These are phyloP conservation scores for Colletotrichum echinochloae DNA, from an alignment of 2,329 filamentous ascomycete species.

Conservation along the genomic window DNA sequence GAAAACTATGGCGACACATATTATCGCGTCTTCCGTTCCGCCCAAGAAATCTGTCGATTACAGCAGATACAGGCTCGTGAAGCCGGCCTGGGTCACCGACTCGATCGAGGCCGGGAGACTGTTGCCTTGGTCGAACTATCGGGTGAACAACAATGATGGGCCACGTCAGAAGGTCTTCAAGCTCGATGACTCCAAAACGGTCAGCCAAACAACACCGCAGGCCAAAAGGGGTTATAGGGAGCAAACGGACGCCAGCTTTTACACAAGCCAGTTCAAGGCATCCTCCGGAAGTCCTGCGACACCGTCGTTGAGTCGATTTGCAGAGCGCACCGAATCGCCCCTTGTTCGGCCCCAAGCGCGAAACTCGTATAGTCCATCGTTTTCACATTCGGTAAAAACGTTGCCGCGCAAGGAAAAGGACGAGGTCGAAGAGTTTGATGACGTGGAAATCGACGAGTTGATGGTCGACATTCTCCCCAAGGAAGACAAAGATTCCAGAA, in stretches of 20 bases:
- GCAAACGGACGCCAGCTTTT: slow-evolving; percentile 86
- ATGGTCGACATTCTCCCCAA: slow-evolving; percentile 34
- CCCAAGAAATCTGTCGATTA: slow-evolving; percentile 96
- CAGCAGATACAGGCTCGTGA: slow-evolving; percentile 87
- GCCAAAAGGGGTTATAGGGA: slow-evolving; percentile 76
- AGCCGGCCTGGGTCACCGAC: slow-evolving; percentile 93
- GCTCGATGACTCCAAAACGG: slow-evolving; percentile 71
- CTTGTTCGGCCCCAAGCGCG: slow-evolving; percentile 11
- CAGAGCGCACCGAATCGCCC: slow-evolving; percentile 47
- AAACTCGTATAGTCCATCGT: slow-evolving; percentile 19
- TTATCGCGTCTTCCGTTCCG: slow-evolving; percentile 89
- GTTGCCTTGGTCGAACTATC: slow-evolving; percentile 87
- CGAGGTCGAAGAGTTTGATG: slow-evolving; percentile 39
- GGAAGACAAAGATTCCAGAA: not conserved
- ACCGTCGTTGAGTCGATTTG: slow-evolving; percentile 47
- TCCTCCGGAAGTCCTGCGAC: slow-evolving; percentile 41
- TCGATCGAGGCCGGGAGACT: slow-evolving; percentile 85
- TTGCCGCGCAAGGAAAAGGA: slow-evolving; percentile 20
- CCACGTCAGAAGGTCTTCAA: slow-evolving; percentile 82
- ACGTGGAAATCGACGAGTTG: slow-evolving; percentile 32
- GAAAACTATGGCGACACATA: slow-evolving; percentile 95
- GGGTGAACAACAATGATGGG: slow-evolving; percentile 82
- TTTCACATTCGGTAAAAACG: slow-evolving; percentile 40
- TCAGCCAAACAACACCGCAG: slow-evolving; percentile 73
- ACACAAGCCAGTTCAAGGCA: slow-evolving; percentile 75